Evolutionary conservation across 805 yeast species (phyloP), one percentile per base, ranked within the genome.

Genomic region (Metschnikowia gelsemii): DNA sequence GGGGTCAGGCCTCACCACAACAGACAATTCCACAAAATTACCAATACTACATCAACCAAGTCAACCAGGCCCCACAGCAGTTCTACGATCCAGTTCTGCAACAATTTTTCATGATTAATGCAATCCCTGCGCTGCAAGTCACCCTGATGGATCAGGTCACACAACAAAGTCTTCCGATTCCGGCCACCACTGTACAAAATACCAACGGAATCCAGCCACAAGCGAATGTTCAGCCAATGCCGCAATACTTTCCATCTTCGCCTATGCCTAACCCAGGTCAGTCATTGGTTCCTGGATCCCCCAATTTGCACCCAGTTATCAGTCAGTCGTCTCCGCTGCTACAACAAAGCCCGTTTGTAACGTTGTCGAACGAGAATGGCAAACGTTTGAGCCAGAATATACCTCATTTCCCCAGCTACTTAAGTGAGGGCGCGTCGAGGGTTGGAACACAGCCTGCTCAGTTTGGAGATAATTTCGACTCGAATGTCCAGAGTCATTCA

Each of bases 71-170:
- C 43, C 63, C 68, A 4, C 73, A 66, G 46, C 72, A 64, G 45
- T 66, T 64, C 42, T 70, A 67, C 49, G 73, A 69, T 43, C 74
- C 74, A 1, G 66, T 66, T 5, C 71, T 64, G 55, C 73, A 69
- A 51, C 73, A 68, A 45, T 68, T 63, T 42, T 69, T 57, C 44
- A 69, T 69, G 9, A 55, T 69, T 30, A 62, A 67, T 20, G 72
- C 72, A 12, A 52, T 56, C 21, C 52, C 61, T n/a, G 64, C 63
- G 4, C 54, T 46, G 27, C 59, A 56, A 32, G 43, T 49, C 8
- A 50, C 58, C 2, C 59, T 44, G 22, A 48, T 49, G 24, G 58
- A 55, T 26, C 44, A 32, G 17, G 22, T 31, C 23, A 25, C 39
- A 8, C 38, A 27, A 14, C 41, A 38, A 25, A 38, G 32, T 14